phyloP scores from a whole-genome alignment of 2,329 filamentous ascomycete genomes.

The Saccharata proteae region DNA sequence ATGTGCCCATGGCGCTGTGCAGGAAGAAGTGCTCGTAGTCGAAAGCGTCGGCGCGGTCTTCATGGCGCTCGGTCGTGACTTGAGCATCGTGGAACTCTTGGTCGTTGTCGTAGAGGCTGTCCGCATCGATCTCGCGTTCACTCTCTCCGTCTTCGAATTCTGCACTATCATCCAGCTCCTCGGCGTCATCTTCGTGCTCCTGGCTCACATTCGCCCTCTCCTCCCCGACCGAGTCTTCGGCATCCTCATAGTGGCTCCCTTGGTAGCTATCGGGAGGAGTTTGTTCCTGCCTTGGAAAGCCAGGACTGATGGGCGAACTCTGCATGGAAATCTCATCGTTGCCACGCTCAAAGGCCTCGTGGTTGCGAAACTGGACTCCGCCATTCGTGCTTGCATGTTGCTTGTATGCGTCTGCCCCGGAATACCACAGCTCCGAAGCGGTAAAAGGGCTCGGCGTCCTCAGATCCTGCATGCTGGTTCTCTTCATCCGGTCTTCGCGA shows the following conservation, averaged over 20 bases:
- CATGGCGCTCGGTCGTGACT: slow-evolving; percentile 50
- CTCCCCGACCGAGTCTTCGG: slow-evolving; percentile 14
- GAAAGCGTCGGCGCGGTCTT: slow-evolving; percentile 88
- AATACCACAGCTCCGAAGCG: slow-evolving; percentile 50
- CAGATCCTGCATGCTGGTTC: slow-evolving; percentile 64
- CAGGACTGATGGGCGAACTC: too few species aligned
- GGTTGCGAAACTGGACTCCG: too few species aligned
- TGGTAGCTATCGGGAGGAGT: too few species aligned
- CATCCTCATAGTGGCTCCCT: slow-evolving; percentile 16
- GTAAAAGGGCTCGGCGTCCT: slow-evolving; percentile 70
- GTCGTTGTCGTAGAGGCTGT: slow-evolving; percentile 2
- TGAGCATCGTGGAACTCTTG: slow-evolving; percentile 6
- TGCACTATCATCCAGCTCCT: slow-evolving; percentile 29
- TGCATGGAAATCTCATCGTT: too few species aligned
- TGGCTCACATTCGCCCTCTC: slow-evolving; percentile 18
- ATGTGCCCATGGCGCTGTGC: slow-evolving; percentile 78
- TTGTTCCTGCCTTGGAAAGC: too few species aligned
- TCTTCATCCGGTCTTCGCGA: slow-evolving; percentile 64
- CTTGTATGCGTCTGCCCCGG: slow-evolving; percentile 23
- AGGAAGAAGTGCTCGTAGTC: slow-evolving; percentile 95
- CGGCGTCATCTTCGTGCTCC: slow-evolving; percentile 21
- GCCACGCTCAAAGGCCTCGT: too few species aligned
- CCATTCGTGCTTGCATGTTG: too few species aligned
- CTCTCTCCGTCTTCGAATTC: slow-evolving; percentile 18
- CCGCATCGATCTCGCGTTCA: slow-evolving; percentile 13